Base-by-base conservation (phyloP, 2,329 filamentous ascomycete species). In the Hypoxylon sp. region DNA sequence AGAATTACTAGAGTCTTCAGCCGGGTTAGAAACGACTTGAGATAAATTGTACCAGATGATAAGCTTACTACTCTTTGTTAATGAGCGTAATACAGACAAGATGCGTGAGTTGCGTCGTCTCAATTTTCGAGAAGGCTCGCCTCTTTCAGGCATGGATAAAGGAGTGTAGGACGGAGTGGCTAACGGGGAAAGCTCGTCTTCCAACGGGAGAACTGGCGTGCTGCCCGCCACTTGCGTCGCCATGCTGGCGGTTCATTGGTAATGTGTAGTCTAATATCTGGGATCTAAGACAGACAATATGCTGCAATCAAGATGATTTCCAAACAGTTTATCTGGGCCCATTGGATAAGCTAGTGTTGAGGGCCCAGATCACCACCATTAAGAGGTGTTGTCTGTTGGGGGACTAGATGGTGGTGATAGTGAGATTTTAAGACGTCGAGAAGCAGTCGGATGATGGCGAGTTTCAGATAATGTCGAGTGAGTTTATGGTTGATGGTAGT, bases 51-150 rank as follows among this genome's bases (percentile, higher is more conserved):
- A 21, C 9, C 14, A 19, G 23, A 48, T n/a, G 46, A 7, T 25
- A 19, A 52, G 59, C 75, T 43, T 71, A 76, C 79, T 73, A 52
- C 78, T 82, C 55, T 80, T 81, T 19, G 80, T 82, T 56, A 84
- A 72, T 17, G 80, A 81, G 32, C 79, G 80, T 19, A 85, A 65
- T 21, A 78, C 81, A 3, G 80, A 82, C 58, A 80, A 71, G n/a
- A 85, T 71, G 45, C 76, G 81, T 5, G 80, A 82, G n/a, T 80
- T 78, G 45, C 80, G 79, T 23, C 79, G 79, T 60, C 78, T 77
- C 41, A 81, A 50, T 65, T 82, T 84, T 3, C 76, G 80, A 65
- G 69, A 76, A 52, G 67, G 75, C 63, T 70, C 74, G 13, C 63
- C 67, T 50, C 72, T 67, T 51, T 73, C 73, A 9, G 66, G 58